Evolutionary conservation across 1,284 basidiomycete species (phyloP).

Genomic region (Coriolopsis trogii): DNA sequence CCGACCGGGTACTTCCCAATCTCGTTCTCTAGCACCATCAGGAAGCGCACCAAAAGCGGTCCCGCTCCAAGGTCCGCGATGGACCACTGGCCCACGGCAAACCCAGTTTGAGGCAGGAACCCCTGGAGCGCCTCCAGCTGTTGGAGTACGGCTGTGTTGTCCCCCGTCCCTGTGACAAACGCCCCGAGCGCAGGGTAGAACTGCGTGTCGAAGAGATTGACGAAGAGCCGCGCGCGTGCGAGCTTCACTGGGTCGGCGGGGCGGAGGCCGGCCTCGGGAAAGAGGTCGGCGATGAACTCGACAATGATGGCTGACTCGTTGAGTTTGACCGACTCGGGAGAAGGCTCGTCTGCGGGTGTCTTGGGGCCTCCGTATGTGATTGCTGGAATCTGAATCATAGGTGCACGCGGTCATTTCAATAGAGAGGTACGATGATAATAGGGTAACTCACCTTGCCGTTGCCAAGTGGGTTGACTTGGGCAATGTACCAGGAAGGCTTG

Average conservation of each 20-base stretch:
- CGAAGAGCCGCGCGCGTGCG: constrained; percentile 62
- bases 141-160: constrained; percentile 38
- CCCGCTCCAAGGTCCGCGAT: constrained; percentile 58
- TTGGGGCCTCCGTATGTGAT: constrained; percentile 60
- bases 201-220: constrained; percentile 50
- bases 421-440: background rate
- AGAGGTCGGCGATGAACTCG: constrained; percentile 63
- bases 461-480: constrained; percentile 60
- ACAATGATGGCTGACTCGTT: constrained; percentile 63
- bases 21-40: constrained; percentile 22
- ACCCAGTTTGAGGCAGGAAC: constrained; percentile 34
- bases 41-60: constrained; percentile 38
- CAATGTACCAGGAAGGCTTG: constrained; percentile 67
- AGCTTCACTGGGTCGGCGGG: constrained; percentile 56
- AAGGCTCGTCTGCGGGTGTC: constrained; percentile 52
- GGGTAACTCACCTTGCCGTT: constrained; percentile 49
- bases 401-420: background rate
- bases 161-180: constrained; percentile 39
- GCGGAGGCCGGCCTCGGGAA: constrained; percentile 44
- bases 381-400: constrained; percentile 43
- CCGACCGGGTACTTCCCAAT: constrained; percentile 4
- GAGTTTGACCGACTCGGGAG: constrained; percentile 57
- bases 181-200: constrained; percentile 37
- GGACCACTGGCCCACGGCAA: constrained; percentile 42
- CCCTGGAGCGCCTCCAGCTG: constrained; percentile 36